A percentile compares a stretch with the other conserved stretches of the same genome.
phyloP scores from a whole-genome alignment of 306 rosid genomes.

The Chamaecrista fasciculata region DNA sequence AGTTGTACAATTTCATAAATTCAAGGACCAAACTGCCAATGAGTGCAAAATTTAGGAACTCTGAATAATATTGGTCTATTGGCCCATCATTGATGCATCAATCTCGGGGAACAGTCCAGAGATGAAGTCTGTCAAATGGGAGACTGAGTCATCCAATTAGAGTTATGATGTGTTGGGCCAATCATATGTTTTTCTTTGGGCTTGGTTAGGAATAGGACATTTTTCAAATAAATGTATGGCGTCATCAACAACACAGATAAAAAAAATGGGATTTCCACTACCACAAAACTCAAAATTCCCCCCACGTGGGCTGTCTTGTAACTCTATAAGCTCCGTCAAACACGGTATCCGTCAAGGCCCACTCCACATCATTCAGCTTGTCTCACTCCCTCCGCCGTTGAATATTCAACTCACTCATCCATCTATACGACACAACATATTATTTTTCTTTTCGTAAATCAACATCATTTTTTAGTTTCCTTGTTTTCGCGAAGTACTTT shows the following conservation, averaged over 20 bases:
- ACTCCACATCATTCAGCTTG: not conserved
- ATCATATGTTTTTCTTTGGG: not conserved
- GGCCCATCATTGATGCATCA: not conserved
- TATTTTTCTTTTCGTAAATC: no score
- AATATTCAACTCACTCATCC: conserved; percentile 2
- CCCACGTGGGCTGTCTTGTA: not conserved
- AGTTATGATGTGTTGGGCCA: conserved; percentile 20
- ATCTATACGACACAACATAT: not conserved
- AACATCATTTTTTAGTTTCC: no score
- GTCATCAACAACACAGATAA: no score
- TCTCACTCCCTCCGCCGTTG: not conserved
- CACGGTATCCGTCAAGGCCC: not conserved
- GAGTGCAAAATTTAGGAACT: no score
- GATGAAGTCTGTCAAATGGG: no score
- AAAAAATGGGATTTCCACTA: not conserved
- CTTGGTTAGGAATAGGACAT: not conserved
- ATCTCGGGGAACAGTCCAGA: no score
- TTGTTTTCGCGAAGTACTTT: no score
- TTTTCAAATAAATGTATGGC: not conserved
- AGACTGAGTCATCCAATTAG: conserved; percentile 14
- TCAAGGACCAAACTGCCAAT: no score
- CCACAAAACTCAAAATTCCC: not conserved
- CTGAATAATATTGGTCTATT: not conserved
- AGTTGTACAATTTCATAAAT: no score
- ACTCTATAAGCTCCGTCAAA: not conserved